Evolutionary conservation across 1,284 basidiomycete genomes (phyloP).

Genomic region (Ceratorhiza oryzae-sativae): DNA sequence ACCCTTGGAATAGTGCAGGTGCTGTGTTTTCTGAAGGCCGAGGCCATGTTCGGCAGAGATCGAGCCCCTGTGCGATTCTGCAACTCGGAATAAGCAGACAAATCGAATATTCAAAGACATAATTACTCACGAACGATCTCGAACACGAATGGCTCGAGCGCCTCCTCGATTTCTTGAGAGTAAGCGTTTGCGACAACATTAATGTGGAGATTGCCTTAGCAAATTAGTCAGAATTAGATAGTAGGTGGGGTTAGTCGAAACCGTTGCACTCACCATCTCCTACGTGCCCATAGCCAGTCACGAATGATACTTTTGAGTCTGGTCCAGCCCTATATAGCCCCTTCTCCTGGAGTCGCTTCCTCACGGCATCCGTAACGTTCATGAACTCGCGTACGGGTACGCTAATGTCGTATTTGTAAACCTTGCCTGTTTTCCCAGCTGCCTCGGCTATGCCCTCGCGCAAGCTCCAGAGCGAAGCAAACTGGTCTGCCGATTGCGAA

Average conservation of each 20-base stretch:
- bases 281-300: slow-evolving; percentile 95
- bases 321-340: slow-evolving; percentile 69
- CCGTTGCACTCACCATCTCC: slow-evolving; percentile 79
- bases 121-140: slow-evolving; percentile 70
- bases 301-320: slow-evolving; percentile 76
- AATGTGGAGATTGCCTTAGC: slow-evolving; percentile 88
- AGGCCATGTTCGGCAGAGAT: slow-evolving; percentile 98
- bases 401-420: slow-evolving; percentile 98
- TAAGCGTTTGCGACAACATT: slow-evolving; percentile 92
- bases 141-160: slow-evolving; percentile 95
- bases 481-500: slow-evolving; percentile 91
- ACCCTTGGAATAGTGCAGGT: slow-evolving; percentile 88
- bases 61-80: slow-evolving; percentile 70
- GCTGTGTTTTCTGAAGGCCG: slow-evolving; percentile 92
- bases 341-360: slow-evolving; percentile 74
- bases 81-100: slow-evolving; percentile 7
- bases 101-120: slow-evolving; percentile 3
- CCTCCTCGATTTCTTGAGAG: slow-evolving; percentile 81
- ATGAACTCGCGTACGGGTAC: slow-evolving; percentile 91
- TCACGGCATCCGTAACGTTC: slow-evolving; percentile 82
- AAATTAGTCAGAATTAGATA: slow-evolving; percentile 5
- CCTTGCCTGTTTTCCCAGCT: slow-evolving; percentile 91
- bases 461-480: slow-evolving; percentile 88
- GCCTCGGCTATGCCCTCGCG: slow-evolving; percentile 96
- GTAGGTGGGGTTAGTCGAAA: not conserved